Conservation (phyloP, 495 filamentous ascomycete genomes). For the Patellaria atrata region DNA sequence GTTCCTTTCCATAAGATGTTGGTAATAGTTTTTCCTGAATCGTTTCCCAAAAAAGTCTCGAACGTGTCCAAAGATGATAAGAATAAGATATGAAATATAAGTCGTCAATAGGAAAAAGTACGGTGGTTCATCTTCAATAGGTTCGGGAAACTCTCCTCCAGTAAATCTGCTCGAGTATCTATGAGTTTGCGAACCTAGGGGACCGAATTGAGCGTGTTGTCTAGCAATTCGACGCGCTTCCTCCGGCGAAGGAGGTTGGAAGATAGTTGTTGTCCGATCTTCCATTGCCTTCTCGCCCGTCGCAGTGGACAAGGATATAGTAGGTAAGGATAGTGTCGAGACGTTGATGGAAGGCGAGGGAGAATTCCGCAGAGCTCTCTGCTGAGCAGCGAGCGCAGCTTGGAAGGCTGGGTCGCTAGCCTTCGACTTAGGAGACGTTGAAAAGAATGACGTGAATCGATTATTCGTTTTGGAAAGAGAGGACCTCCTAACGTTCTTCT, state of each 20-base stretch:
- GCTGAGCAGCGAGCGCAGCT: constrained; percentile 36
- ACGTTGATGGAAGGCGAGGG: constrained; percentile 52
- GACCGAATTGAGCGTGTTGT: constrained; percentile 84
- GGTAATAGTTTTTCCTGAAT: constrained; percentile 71
- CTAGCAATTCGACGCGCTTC: constrained; percentile 62
- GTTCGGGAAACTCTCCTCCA: constrained; percentile 61
- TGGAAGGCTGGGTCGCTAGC: constrained; percentile 40
- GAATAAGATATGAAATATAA: constrained; percentile 89
- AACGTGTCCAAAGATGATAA: constrained; percentile 90
- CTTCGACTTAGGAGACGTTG: constrained; percentile 43
- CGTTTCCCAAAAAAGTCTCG: constrained; percentile 97
- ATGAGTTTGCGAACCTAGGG: constrained; percentile 63
- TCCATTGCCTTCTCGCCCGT: constrained; percentile 67
- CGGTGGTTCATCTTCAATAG: constrained; percentile 86
- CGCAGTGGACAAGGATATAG: constrained; percentile 83
- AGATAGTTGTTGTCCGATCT: constrained; percentile 54
- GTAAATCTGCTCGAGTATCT: constrained; percentile 74
- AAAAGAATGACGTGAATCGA: constrained; percentile 44
- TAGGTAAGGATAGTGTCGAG: constrained; percentile 66
- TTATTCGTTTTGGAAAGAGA: constrained; percentile 53
- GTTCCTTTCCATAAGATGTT: constrained; percentile 64
- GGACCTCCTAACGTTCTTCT: constrained; percentile 24
- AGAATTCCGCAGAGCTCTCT: constrained; percentile 41
- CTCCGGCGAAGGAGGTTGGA: constrained; percentile 79
- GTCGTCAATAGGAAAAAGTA: constrained; percentile 95